Conservation (phyloP, 257 asterid species). For the Solanum gracilifrons region DNA sequence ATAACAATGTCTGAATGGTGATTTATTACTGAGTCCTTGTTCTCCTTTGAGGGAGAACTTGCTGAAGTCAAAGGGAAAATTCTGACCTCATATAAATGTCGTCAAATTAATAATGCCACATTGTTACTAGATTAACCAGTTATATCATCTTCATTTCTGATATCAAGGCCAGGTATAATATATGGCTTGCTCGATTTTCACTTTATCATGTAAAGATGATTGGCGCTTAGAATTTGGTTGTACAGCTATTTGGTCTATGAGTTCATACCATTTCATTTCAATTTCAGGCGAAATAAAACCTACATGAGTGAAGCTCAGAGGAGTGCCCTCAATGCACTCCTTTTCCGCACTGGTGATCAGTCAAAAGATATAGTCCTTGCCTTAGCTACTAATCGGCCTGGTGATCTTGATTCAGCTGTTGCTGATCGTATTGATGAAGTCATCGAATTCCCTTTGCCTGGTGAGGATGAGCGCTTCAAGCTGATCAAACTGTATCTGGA, state of each 20-base stretch:
- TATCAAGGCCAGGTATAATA: background rate
- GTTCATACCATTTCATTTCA: background rate
- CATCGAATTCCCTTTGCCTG: constrained; percentile 87
- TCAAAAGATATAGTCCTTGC: constrained; percentile 94
- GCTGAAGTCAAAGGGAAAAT: background rate
- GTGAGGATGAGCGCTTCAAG: constrained; percentile 77
- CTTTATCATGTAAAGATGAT: background rate
- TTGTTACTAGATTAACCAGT: background rate
- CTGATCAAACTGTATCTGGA: constrained; percentile 68
- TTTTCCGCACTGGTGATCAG: constrained; percentile 89
- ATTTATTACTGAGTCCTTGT: background rate
- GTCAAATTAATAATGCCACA: background rate
- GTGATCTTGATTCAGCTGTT: constrained; percentile 94
- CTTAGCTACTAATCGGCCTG: constrained; percentile 89
- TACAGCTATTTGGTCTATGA: background rate
- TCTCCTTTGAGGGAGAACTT: background rate
- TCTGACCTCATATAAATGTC: background rate
- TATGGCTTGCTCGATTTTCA: background rate
- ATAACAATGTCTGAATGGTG: background rate
- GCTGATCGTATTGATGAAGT: constrained; percentile 95
- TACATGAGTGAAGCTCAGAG: constrained; percentile 99
- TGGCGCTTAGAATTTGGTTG: background rate
- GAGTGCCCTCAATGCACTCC: constrained; percentile 94
- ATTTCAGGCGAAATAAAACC: constrained; percentile 78
- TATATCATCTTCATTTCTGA: background rate